Base-by-base conservation (phyloP, 106 monocot genomes). In the Amphibolis antarctica region DNA sequence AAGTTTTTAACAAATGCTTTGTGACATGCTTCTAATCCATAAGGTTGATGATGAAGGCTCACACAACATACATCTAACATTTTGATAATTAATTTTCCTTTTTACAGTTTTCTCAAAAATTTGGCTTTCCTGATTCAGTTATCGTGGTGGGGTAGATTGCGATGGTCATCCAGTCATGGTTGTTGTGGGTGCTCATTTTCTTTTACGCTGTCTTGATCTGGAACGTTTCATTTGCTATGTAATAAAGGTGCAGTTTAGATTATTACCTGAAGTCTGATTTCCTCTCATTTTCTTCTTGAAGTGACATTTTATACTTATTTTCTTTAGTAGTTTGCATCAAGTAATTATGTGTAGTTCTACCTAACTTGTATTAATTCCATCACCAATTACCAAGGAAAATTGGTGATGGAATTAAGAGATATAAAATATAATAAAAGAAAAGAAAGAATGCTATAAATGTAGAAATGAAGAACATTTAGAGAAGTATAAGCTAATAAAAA, bases 131-230 rank as follows among this genome's bases (percentile, higher is more conserved):
- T 30, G 28, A 66, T 76, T 73, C 78, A 98, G 98, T 50, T 91
- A 98, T 58, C 84, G 98, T 55, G 98, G 98, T 75, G 98, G 91
- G 19, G 86, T 91, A 26, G 98, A 98, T 55, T 85, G 82, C 66
- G 91, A 98, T 65, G 91, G 98, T 3, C 84, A 74, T 15, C 87
- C 98, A 42, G 85, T 98, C 24, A 91, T 98, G 87, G 98, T 98
- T 4, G 75, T 98, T 69, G 91, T 98, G 20, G 91, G 98, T 26
- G 98, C 98, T 73, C 98, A 98, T 68, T 98, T 98, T 74, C 89
- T 98, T 74, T 80, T 91, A 50, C 75, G 91, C 19, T 98, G 98
- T 64, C 80, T 98, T 64, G 98, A 98, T 79, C 66, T 98, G 71
- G 98, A 98, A 69, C 84, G 85, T 0, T 98, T 98, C 71, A 73